Evolutionary conservation across 129 eudicot species (phyloP).

Genomic region (Dittrichia graveolens): DNA sequence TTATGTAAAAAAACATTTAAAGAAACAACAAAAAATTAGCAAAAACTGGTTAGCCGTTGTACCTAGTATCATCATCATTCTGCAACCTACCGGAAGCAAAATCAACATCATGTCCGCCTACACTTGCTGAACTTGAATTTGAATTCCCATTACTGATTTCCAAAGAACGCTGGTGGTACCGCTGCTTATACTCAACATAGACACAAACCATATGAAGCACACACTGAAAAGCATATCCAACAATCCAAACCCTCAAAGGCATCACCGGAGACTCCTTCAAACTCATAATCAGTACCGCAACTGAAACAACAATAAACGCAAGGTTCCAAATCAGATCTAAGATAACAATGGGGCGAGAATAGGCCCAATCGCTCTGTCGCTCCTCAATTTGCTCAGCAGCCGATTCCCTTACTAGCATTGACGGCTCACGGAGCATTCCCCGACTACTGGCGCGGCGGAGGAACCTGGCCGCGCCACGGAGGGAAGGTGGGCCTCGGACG

Average conservation of each 20-base stretch:
- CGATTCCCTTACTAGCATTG: slow-evolving; percentile 61
- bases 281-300: slow-evolving; percentile 42
- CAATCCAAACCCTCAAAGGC: slow-evolving; percentile 73
- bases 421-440: slow-evolving; percentile 65
- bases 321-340: slow-evolving; percentile 65
- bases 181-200: slow-evolving; percentile 54
- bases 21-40: background rate
- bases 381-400: slow-evolving; percentile 79
- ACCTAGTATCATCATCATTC: slow-evolving; percentile 55
- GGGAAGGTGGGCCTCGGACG: slow-evolving; percentile 48
- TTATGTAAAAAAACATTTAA: too few species aligned
- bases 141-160: slow-evolving; percentile 20
- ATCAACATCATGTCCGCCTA: slow-evolving; percentile 33
- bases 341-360: slow-evolving; percentile 58
- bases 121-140: slow-evolving; percentile 49
- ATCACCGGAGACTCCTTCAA: slow-evolving; percentile 45
- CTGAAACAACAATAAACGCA: slow-evolving; percentile 46
- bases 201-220: slow-evolving; percentile 67
- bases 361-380: slow-evolving; percentile 77
- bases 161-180: slow-evolving; percentile 24
- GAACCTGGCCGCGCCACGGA: slow-evolving; percentile 64
- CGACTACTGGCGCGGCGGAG: slow-evolving; percentile 68
- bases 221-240: slow-evolving; percentile 64
- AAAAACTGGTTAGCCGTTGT: background rate
- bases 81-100: slow-evolving; percentile 27